Percentiles rank a stretch among this genome's conserved stretches.
Evolutionary conservation across 148 eudicot genomes (phyloP).

Genomic region (Cornus kousa): DNA sequence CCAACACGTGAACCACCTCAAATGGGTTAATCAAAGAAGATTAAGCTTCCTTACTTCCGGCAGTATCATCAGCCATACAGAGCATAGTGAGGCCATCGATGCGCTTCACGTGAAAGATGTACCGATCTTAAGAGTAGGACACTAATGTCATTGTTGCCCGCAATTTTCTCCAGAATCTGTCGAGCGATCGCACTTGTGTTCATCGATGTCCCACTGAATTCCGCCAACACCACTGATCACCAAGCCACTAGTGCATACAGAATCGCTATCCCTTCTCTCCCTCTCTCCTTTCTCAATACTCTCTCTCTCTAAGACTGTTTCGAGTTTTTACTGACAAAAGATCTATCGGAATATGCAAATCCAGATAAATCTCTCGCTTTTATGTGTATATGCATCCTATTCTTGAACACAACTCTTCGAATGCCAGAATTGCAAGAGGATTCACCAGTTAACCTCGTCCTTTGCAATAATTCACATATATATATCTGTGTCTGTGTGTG

Average conservation of each 20-base stretch:
- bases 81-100: slow-evolving; percentile 87
- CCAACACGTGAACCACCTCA: too few species aligned
- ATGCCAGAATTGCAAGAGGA: too few species aligned
- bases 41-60: slow-evolving; percentile 49
- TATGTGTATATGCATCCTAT: too few species aligned
- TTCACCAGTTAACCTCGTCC: too few species aligned
- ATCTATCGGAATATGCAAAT: not conserved
- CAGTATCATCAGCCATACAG: slow-evolving; percentile 91
- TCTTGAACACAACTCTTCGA: too few species aligned
- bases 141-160: slow-evolving; percentile 65
- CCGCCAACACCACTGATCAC: slow-evolving; percentile 84
- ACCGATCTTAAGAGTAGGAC: slow-evolving; percentile 92
- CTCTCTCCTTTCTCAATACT: not conserved
- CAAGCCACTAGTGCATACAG: slow-evolving; percentile 87
- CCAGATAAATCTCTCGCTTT: not conserved
- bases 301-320: not conserved
- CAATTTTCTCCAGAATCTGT: slow-evolving; percentile 79
- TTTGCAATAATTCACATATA: too few species aligned
- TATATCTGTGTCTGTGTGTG: too few species aligned
- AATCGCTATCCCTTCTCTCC: slow-evolving; percentile 52
- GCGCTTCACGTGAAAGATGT: slow-evolving; percentile 81
- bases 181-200: slow-evolving; percentile 74
- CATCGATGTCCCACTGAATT: slow-evolving; percentile 63
- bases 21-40: not conserved
- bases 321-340: not conserved